These are phyloP conservation scores for Camelina neglecta DNA, from an alignment of 345 rosid genomes.

Conservation along the genomic window DNA sequence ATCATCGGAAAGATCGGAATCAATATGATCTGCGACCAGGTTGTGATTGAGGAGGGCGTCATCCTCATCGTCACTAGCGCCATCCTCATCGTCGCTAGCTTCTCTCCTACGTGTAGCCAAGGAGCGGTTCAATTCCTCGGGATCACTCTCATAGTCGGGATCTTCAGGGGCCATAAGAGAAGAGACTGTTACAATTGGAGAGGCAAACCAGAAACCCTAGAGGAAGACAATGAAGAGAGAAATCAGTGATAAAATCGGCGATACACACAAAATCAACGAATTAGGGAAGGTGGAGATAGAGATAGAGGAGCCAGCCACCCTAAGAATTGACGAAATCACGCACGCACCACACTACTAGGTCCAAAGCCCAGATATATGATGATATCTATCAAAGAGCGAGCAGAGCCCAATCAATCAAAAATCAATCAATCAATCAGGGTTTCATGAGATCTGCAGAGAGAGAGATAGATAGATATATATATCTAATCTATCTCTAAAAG, in stretches of 20 bases:
- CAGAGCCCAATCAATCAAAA: no score
- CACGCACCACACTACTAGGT: no score
- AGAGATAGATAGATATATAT: no score
- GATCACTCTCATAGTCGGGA: conserved; percentile 86
- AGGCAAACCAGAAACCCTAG: conserved; percentile 9
- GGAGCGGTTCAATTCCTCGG: conserved; percentile 75
- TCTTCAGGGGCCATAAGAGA: conserved; percentile 60
- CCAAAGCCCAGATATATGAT: no score
- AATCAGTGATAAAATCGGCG: neutral
- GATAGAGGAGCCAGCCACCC: no score
- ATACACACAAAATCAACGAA: neutral
- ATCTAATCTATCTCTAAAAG: no score
- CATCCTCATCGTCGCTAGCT: conserved; percentile 96
- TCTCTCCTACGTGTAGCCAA: conserved; percentile 71
- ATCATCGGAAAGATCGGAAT: conserved; percentile 52
- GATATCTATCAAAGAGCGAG: no score
- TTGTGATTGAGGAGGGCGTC: conserved; percentile 39
- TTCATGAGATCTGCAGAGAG: no score
- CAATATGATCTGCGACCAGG: conserved; percentile 47
- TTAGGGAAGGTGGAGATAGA: no score
- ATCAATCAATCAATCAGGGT: no score
- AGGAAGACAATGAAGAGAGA: neutral
- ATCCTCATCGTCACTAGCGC: conserved; percentile 93
- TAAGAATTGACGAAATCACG: no score
- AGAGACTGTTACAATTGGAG: neutral